Conservation (phyloP, 345 rosid species). For the Lepidium aucheri region DNA sequence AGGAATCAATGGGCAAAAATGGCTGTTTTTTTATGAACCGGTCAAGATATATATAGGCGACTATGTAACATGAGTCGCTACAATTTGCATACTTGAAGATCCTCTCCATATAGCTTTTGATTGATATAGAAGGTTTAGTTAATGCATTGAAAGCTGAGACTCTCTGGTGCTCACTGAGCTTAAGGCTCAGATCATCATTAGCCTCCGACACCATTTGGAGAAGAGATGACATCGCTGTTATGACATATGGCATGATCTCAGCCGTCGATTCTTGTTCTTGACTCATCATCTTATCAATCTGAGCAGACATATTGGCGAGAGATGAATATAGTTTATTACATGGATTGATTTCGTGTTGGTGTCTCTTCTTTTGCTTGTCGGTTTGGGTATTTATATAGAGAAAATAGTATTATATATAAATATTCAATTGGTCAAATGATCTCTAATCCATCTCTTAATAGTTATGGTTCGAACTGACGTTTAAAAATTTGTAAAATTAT, state of each 20-base stretch:
- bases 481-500: too few species aligned
- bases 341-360: background rate
- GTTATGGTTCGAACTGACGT: too few species aligned
- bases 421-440: too few species aligned
- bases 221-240: conserved; percentile 39
- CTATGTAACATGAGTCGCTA: conserved; percentile 65
- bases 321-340: background rate
- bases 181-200: conserved; percentile 41
- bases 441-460: too few species aligned
- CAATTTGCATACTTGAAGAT: conserved; percentile 66
- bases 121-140: conserved; percentile 43
- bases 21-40: conserved; percentile 53
- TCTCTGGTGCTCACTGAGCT: conserved; percentile 29
- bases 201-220: conserved; percentile 44
- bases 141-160: conserved; percentile 49
- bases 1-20: conserved; percentile 45
- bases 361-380: background rate
- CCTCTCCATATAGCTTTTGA: conserved; percentile 56
- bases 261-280: conserved; percentile 3
- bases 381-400: conserved; percentile 9
- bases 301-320: conserved; percentile 12
- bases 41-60: conserved; percentile 65
- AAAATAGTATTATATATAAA: too few species aligned
- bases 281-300: conserved; percentile 6
- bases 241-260: conserved; percentile 37